Evolutionary conservation across 257 asterid genomes (phyloP), one percentile per base, ranked within the genome.

Genomic region (Petrea volubilis): DNA sequence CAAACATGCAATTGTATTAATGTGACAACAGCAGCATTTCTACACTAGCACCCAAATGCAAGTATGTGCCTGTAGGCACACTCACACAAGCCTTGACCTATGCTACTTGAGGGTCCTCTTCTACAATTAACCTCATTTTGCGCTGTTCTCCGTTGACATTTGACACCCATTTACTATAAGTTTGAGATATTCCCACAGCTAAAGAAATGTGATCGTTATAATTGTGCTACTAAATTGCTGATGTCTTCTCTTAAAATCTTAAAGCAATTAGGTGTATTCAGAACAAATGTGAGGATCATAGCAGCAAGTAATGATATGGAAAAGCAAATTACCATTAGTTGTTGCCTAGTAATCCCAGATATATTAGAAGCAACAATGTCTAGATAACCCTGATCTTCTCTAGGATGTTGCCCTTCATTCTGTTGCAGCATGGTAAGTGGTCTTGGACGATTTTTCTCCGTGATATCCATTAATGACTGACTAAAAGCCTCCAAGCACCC

Each of bases 281-380:
- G 24, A 63, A 38, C 17, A 67, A 24, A 63, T 38, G 31, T 9
- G 27, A 58, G 53, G 38, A 40, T 24, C 23, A 60, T 51, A 7
- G 41, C 3, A 36, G 40, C 7, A 36, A 47, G 44, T 24, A 65
- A 0, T 56, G 14, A 41, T 5, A 67, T 27, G 38, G 25, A 67
- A 61, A 36, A 10, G 43, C 51, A 36, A 79, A 71, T 61, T 80
- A 93, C 97, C 96, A 74, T 80, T 38, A 89, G 89, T 73, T 94
- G 97, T 71, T 79, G 77, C 77, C 79, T 71, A 63, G 99, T 88
- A 63, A 91, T 77, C 76, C 97, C 99, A 74, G 80, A 82, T 72
- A 87, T 75, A 78, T 84, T 86, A 38, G 83, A 81, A 49, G 82
- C 85, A 75, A 89, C 78, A 17, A 52, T 79, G 73, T 83, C 86